A percentile compares a stretch with the other conserved stretches of the same genome.
These are phyloP conservation scores for Diaporthe humulicola DNA, from an alignment of 2,329 filamentous ascomycete species.

Conservation along the genomic window DNA sequence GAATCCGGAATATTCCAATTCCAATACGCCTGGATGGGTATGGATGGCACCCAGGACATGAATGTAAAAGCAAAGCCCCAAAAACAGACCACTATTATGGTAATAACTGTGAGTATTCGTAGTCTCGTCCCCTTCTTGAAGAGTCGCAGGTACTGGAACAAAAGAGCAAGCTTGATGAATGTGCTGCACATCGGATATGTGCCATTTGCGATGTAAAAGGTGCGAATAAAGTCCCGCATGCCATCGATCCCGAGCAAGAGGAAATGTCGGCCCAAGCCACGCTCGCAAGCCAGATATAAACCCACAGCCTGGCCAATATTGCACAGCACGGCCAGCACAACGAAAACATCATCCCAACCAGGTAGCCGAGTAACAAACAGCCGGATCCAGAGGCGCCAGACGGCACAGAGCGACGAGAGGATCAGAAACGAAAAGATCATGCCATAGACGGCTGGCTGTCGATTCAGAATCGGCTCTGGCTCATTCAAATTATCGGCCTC, in stretches of 20 bases:
- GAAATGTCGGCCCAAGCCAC: slow-evolving; percentile 36
- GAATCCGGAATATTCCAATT: slow-evolving; percentile 39
- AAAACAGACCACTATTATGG: slow-evolving; percentile 46
- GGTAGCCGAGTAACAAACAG: slow-evolving; percentile 34
- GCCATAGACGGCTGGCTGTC: slow-evolving; percentile 36
- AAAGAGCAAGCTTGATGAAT: slow-evolving; percentile 42
- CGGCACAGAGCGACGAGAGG: slow-evolving; percentile 39
- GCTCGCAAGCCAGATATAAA: neutral
- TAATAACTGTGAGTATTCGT: slow-evolving; percentile 40
- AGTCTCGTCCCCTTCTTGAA: slow-evolving; percentile 39
- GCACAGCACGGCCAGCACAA: slow-evolving; percentile 39
- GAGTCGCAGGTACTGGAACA: slow-evolving; percentile 42
- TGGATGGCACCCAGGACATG: slow-evolving; percentile 50
- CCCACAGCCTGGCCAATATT: slow-evolving; percentile 18
- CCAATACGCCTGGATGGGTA: slow-evolving; percentile 50
- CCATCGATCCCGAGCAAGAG: slow-evolving; percentile 10
- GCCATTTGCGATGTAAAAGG: slow-evolving; percentile 41
- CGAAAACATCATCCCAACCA: slow-evolving; percentile 42
- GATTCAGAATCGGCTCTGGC: slow-evolving; percentile 40
- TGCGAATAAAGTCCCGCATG: slow-evolving; percentile 35
- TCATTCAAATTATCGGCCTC: slow-evolving; percentile 41
- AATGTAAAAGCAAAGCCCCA: slow-evolving; percentile 50
- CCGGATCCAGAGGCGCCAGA: slow-evolving; percentile 42
- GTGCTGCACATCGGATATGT: slow-evolving; percentile 41
- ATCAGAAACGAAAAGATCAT: slow-evolving; percentile 40